Evolutionary conservation across 2,329 filamentous ascomycete species (phyloP).

Genomic region (Aspergillus tubingensis): DNA sequence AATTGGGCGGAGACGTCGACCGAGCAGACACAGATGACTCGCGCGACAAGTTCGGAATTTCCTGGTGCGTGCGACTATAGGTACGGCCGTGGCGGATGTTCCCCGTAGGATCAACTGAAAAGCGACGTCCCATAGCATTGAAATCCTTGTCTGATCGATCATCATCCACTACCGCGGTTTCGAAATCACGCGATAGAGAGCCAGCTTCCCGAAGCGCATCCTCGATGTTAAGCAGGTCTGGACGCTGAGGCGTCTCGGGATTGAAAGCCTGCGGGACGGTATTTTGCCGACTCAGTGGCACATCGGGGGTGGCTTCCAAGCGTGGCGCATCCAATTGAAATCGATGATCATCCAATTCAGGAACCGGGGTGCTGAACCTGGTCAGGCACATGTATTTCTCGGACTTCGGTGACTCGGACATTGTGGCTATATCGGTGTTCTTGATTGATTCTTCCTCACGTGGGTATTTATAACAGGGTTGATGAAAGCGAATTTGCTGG

Average conservation of each 20-base stretch:
- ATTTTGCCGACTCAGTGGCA: slow-evolving; percentile 33
- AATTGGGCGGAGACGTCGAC: slow-evolving; percentile 87
- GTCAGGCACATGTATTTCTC: slow-evolving; percentile 59
- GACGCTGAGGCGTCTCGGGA: slow-evolving; percentile 52
- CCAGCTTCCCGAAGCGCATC: slow-evolving; percentile 46
- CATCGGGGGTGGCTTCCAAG: slow-evolving; percentile 41
- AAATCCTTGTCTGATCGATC: slow-evolving; percentile 49
- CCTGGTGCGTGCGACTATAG: slow-evolving; percentile 41
- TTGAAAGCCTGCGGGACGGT: slow-evolving; percentile 51
- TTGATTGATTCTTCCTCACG: background rate
- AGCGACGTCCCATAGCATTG: slow-evolving; percentile 38
- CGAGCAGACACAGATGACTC: slow-evolving; percentile 59
- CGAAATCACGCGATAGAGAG: slow-evolving; percentile 75
- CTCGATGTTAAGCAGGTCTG: slow-evolving; percentile 50
- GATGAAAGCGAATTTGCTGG: slow-evolving; percentile 1
- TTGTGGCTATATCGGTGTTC: slow-evolving; percentile 24
- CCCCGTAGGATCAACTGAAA: slow-evolving; percentile 46
- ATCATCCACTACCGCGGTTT: slow-evolving; percentile 81
- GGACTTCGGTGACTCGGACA: slow-evolving; percentile 65
- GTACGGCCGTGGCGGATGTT: slow-evolving; percentile 36
- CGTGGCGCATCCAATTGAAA: slow-evolving; percentile 45
- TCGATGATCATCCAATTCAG: slow-evolving; percentile 82
- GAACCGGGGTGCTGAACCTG: slow-evolving; percentile 64
- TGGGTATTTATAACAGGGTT: background rate
- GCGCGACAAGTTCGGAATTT: slow-evolving; percentile 45